Evolutionary conservation across 2,329 filamentous ascomycete species (phyloP).

Genomic region (Exophiala oligosperma): DNA sequence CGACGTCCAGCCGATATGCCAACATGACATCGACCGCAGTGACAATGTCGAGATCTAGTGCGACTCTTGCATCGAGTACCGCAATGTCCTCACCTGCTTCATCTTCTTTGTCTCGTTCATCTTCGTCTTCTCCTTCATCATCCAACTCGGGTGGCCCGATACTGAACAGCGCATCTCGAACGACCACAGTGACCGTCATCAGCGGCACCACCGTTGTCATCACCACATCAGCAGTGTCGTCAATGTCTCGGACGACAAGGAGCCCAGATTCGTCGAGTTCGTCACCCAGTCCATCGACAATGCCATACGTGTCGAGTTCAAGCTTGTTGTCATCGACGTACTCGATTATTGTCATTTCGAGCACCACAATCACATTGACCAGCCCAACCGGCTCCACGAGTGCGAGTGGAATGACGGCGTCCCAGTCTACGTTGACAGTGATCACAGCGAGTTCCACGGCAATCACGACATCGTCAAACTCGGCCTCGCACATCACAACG

Average conservation of each 20-base stretch:
- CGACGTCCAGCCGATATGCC: not conserved
- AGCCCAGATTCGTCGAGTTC: not conserved
- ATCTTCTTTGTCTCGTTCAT: no score
- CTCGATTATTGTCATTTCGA: conserved; percentile 22
- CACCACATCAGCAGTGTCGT: not conserved
- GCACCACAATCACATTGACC: conserved; percentile 22
- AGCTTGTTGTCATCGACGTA: not conserved
- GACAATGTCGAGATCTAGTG: not conserved
- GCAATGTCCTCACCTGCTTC: no score
- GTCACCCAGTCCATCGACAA: not conserved
- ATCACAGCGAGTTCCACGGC: conserved; percentile 14
- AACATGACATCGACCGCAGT: conserved; percentile 6
- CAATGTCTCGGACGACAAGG: not conserved
- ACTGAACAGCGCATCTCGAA: not conserved
- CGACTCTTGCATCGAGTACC: not conserved
- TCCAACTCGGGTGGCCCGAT: not conserved
- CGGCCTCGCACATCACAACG: conserved; percentile 12
- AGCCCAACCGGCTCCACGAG: not conserved
- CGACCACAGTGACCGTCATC: not conserved
- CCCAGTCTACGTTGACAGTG: conserved; percentile 13
- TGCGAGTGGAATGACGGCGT: not conserved
- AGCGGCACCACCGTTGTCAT: not conserved
- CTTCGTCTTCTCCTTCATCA: not conserved
- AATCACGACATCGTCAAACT: not conserved
- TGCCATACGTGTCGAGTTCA: no score